Conservation (phyloP, 345 rosid species). For the Microcos paniculata region DNA sequence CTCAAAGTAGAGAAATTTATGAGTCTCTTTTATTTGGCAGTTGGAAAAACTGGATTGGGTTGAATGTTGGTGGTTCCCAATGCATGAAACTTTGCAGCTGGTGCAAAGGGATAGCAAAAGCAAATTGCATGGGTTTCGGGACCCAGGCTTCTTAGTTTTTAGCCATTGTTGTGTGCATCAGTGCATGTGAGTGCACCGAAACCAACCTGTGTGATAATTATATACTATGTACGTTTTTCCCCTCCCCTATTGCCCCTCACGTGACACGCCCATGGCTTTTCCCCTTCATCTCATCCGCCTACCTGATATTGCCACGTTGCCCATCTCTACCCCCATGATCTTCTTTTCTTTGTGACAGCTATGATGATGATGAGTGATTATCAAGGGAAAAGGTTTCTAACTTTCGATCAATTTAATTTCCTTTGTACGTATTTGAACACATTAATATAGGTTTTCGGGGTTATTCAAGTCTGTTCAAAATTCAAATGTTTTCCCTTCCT, state of each 20-base stretch:
- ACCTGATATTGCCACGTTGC: background rate
- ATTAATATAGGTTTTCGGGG: too few species aligned
- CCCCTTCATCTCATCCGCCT: background rate
- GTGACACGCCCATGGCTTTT: background rate
- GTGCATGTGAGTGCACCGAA: constrained; percentile 1
- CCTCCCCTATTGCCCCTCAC: background rate
- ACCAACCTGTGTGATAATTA: background rate
- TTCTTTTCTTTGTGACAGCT: too few species aligned
- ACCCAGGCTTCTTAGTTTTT: background rate
- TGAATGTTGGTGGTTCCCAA: background rate
- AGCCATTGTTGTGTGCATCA: background rate
- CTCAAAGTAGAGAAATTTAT: background rate
- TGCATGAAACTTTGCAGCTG: background rate
- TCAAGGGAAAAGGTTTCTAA: background rate
- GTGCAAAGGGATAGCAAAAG: background rate
- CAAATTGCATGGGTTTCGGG: background rate
- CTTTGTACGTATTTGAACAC: background rate
- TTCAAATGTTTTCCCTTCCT: background rate
- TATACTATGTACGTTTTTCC: background rate
- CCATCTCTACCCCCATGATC: background rate
- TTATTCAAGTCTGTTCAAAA: too few species aligned
- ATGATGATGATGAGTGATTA: background rate
- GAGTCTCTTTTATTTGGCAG: background rate
- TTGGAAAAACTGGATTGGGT: background rate
- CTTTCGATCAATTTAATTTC: background rate